phyloP scores from a whole-genome alignment of 805 yeast genomes.

The Saccharomyces paradoxus region DNA sequence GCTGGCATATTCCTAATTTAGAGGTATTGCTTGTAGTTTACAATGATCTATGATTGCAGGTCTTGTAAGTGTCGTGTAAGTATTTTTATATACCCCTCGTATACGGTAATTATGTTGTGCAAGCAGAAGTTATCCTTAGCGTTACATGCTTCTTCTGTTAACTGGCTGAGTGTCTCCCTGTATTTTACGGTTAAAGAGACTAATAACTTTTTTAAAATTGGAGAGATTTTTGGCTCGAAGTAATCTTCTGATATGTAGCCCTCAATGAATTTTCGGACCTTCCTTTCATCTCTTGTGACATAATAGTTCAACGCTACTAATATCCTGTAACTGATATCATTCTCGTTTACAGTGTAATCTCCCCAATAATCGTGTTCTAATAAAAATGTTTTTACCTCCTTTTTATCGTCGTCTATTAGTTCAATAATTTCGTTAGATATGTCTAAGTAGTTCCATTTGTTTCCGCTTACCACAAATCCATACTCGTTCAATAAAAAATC shows the following conservation, averaged over 20 bases:
- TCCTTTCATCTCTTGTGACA: conserved; percentile 16
- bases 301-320: conserved; percentile 63
- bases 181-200: conserved; percentile 1
- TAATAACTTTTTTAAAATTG: conserved; percentile 1
- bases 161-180: not conserved
- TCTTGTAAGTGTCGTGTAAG: conserved; percentile 8
- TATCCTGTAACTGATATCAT: conserved; percentile 59
- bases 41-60: not conserved
- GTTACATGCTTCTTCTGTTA: not conserved
- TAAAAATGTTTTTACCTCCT: conserved; percentile 38
- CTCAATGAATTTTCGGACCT: conserved; percentile 20
- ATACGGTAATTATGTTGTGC: conserved; percentile 11
- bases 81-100: conserved; percentile 16
- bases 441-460: conserved; percentile 67
- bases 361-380: conserved; percentile 52
- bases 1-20: not conserved
- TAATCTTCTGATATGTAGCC: conserved; percentile 26
- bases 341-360: conserved; percentile 56
- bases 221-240: conserved; percentile 12
- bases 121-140: conserved; percentile 5
- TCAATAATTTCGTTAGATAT: conserved; percentile 38
- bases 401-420: conserved; percentile 26
- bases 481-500: conserved; percentile 77
- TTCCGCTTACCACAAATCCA: conserved; percentile 58
- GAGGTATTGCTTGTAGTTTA: not conserved